Evolutionary conservation across 108 stramenopile genomes (phyloP).

Genomic region (Mediolabrus comicus): DNA sequence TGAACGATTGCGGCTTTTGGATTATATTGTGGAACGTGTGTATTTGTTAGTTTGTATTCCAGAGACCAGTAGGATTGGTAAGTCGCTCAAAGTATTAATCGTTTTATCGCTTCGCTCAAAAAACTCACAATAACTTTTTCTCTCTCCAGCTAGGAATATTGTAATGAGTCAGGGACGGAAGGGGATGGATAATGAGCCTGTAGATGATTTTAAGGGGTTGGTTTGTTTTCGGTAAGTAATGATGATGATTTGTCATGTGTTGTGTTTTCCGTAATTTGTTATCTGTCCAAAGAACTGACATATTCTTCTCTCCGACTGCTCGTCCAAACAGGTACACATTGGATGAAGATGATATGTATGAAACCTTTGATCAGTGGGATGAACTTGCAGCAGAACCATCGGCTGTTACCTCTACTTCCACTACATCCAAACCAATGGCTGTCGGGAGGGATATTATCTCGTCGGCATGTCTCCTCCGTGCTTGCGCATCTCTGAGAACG

Average conservation of each 20-base stretch:
- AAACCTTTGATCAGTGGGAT: constrained; percentile 60
- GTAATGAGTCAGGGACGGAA: constrained; percentile 51
- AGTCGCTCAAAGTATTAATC: too few species aligned
- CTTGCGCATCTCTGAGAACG: constrained; percentile 40
- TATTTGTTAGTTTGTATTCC: constrained; percentile 52
- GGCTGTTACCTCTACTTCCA: not conserved
- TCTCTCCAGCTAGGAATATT: constrained; percentile 56
- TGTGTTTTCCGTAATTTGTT: not conserved
- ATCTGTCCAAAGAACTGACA: not conserved
- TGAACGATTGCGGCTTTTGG: constrained; percentile 42
- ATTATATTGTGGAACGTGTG: constrained; percentile 55
- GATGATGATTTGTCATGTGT: not conserved
- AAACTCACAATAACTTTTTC: too few species aligned
- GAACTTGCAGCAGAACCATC: constrained; percentile 34
- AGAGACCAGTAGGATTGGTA: constrained; percentile 49
- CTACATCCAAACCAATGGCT: constrained; percentile 5
- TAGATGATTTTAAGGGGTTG: constrained; percentile 65
- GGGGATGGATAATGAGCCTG: constrained; percentile 57
- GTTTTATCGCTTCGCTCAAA: too few species aligned
- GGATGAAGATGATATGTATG: constrained; percentile 55
- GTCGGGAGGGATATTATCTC: constrained; percentile 42
- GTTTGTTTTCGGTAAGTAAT: constrained; percentile 50
- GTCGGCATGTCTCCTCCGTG: constrained; percentile 48
- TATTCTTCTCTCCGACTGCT: not conserved
- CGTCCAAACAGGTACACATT: constrained; percentile 34